These are phyloP conservation scores for Ogataea philodendri DNA, from an alignment of 805 yeast species.

Conservation along the genomic window DNA sequence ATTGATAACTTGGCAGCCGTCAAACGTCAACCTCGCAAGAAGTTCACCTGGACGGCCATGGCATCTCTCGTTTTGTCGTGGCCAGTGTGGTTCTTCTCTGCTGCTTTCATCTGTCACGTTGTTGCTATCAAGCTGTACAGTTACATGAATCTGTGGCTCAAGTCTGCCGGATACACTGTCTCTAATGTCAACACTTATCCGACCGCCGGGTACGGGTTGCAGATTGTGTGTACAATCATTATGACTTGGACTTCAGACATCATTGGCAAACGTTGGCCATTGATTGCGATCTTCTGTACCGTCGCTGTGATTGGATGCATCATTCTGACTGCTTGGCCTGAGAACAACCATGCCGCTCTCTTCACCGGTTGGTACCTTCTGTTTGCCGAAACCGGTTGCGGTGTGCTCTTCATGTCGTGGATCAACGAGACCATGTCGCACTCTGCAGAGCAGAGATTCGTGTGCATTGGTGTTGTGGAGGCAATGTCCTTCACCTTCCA, in stretches of 20 bases:
- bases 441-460: slow-evolving; percentile 27
- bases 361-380: slow-evolving; percentile 27
- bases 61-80: slow-evolving; percentile 14
- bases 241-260: slow-evolving; percentile 32
- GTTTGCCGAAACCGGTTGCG: slow-evolving; percentile 24
- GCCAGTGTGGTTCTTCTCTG: slow-evolving; percentile 21
- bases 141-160: slow-evolving; percentile 34
- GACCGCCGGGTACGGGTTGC: slow-evolving; percentile 34
- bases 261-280: slow-evolving; percentile 29
- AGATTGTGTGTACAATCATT: slow-evolving; percentile 28
- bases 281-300: slow-evolving; percentile 24
- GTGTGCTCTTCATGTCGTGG: slow-evolving; percentile 28
- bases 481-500: slow-evolving; percentile 33
- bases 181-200: slow-evolving; percentile 33
- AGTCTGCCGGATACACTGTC: slow-evolving; percentile 26
- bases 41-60: slow-evolving; percentile 12
- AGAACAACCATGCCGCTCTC: slow-evolving; percentile 21
- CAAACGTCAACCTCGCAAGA: slow-evolving; percentile 17
- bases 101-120: slow-evolving; percentile 23
- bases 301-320: slow-evolving; percentile 21
- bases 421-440: slow-evolving; percentile 30
- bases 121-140: slow-evolving; percentile 22
- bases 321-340: slow-evolving; percentile 21
- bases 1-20: slow-evolving; percentile 12
- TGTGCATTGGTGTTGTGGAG: slow-evolving; percentile 34